Evolutionary conservation across 352 stramenopile genomes (phyloP).

Genomic region (Globisporangium irregulare): DNA sequence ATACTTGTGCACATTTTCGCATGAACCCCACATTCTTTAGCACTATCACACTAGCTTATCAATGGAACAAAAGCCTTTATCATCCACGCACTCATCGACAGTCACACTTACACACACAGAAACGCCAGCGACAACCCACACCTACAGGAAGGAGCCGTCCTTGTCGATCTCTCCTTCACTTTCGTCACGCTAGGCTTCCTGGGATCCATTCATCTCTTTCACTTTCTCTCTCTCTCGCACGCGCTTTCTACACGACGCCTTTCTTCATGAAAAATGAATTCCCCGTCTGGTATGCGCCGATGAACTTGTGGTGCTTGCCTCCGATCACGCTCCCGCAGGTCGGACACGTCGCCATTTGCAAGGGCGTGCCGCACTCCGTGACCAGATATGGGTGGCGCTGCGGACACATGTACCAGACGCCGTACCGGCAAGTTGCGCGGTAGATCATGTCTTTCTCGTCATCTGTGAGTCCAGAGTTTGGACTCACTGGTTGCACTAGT

Average conservation of each 20-base stretch:
- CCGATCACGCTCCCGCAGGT: constrained; percentile 26
- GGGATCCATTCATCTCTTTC: too few relatives aligned
- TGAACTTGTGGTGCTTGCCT: constrained; percentile 18
- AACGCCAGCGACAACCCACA: too few relatives aligned
- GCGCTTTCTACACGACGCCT: constrained; percentile 1
- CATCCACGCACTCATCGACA: too few relatives aligned
- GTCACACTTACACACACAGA: too few relatives aligned
- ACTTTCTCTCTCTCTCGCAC: background rate
- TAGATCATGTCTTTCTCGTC: constrained; percentile 32
- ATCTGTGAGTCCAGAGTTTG: constrained; percentile 23
- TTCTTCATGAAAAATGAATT: constrained; percentile 20
- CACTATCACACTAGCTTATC: too few relatives aligned
- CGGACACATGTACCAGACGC: constrained; percentile 28
- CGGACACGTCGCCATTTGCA: constrained; percentile 21
- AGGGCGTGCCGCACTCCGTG: constrained; percentile 26
- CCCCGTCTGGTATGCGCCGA: constrained; percentile 4
- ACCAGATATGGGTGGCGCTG: constrained; percentile 33
- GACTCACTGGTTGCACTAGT: constrained; percentile 10
- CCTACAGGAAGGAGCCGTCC: too few relatives aligned
- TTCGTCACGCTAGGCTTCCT: background rate
- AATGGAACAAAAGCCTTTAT: too few relatives aligned
- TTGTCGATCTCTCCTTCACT: background rate
- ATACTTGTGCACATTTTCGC: too few relatives aligned
- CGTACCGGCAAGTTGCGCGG: constrained; percentile 11
- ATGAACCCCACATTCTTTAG: too few relatives aligned